These are phyloP conservation scores for Alternaria arbusti DNA, from an alignment of 2,329 filamentous ascomycete genomes.

Conservation along the genomic window DNA sequence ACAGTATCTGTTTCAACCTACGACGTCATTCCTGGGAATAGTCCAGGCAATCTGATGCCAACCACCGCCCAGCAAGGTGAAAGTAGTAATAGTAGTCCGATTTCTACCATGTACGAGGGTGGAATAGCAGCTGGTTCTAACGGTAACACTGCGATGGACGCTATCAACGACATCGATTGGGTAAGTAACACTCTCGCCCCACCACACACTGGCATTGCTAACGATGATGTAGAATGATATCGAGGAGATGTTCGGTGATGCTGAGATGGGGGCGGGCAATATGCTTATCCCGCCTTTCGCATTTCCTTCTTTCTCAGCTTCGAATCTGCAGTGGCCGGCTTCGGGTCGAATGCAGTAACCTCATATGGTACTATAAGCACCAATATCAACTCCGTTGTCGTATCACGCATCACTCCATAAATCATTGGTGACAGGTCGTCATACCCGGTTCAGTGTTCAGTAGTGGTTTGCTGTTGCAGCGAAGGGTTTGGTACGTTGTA, in stretches of 20 bases:
- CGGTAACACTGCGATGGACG: conserved; percentile 30
- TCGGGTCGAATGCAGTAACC: background rate
- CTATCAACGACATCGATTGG: conserved; percentile 67
- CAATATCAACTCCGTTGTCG: background rate
- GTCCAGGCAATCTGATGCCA: background rate
- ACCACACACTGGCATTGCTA: background rate
- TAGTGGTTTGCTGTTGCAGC: background rate
- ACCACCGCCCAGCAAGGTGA: background rate
- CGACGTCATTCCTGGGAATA: background rate
- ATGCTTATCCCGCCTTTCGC: conserved; percentile 46
- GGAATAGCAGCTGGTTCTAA: background rate
- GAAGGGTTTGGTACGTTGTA: background rate
- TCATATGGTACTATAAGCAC: background rate
- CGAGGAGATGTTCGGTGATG: conserved; percentile 53
- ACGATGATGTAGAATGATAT: conserved; percentile 51
- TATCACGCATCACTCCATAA: background rate
- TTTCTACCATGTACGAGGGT: background rate
- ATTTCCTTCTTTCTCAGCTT: conserved; percentile 38
- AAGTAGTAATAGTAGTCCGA: conserved; percentile 9
- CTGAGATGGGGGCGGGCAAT: conserved; percentile 31
- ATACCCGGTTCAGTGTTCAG: background rate
- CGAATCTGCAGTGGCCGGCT: conserved; percentile 30
- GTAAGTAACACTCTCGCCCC: conserved; percentile 53
- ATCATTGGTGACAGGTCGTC: background rate
- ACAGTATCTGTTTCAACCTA: background rate